A percentile compares a stretch with the other conserved stretches of the same genome.
These are phyloP conservation scores for Coemansia sp. DNA, from an alignment of 192 early-diverging fungal species.

Conservation along the genomic window DNA sequence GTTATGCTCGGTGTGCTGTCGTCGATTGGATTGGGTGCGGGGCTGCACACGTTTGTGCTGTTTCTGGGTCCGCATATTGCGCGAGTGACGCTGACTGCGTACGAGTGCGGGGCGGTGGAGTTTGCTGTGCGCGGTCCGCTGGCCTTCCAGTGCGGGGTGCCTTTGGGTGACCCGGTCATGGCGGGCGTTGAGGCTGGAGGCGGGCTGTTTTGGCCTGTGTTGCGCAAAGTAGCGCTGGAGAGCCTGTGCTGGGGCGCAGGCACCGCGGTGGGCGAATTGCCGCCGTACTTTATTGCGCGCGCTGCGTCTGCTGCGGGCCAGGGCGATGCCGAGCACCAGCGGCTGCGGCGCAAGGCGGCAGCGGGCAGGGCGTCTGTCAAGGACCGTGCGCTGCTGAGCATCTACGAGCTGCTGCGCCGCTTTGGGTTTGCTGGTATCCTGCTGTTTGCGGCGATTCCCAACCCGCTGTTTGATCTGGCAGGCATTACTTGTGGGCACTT, in stretches of 20 bases:
- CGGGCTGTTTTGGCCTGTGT: conserved; percentile 61
- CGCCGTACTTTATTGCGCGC: conserved; percentile 91
- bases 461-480: conserved; percentile 94
- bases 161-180: conserved; percentile 1
- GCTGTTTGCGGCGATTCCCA: conserved; percentile 93
- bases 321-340: conserved; percentile 39
- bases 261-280: conserved; percentile 89
- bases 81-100: conserved; percentile 84
- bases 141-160: conserved; percentile 48
- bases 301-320: conserved; percentile 53
- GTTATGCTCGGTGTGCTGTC: conserved; percentile 79
- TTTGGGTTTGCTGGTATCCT: conserved; percentile 91
- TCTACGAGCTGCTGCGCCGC: conserved; percentile 67
- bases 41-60: conserved; percentile 91
- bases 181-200: no score
- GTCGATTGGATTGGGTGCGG: conserved; percentile 90
- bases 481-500: conserved; percentile 95
- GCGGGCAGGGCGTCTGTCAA: conserved; percentile 55
- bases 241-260: conserved; percentile 92
- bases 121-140: conserved; percentile 69
- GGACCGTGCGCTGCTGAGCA: conserved; percentile 61
- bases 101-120: conserved; percentile 68
- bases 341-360: conserved; percentile 25
- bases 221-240: conserved; percentile 68
- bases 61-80: conserved; percentile 92